These are phyloP conservation scores for Spergularia bocconei DNA, from an alignment of 148 eudicot genomes.

Conservation along the genomic window DNA sequence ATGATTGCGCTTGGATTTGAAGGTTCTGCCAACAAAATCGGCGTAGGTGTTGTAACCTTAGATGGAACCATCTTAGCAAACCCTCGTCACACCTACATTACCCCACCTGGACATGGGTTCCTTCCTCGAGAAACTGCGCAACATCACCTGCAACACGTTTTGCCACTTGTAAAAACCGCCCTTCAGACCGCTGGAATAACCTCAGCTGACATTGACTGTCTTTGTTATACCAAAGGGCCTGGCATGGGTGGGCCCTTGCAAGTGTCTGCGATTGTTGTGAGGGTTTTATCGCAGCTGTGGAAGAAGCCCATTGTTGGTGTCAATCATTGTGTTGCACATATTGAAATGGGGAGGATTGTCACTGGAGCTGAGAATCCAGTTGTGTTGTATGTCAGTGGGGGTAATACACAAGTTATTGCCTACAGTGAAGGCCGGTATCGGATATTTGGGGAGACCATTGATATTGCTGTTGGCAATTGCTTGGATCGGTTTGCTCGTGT, in stretches of 20 bases:
- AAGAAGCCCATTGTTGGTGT: slow-evolving; percentile 88
- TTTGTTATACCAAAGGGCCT: slow-evolving; percentile 96
- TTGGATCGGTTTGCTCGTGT: slow-evolving; percentile 94
- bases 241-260: slow-evolving; percentile 96
- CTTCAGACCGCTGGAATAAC: slow-evolving; percentile 57
- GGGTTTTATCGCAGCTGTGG: slow-evolving; percentile 87
- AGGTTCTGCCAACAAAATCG: slow-evolving; percentile 95
- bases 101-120: slow-evolving; percentile 95
- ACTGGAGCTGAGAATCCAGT: slow-evolving; percentile 94
- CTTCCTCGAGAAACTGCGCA: slow-evolving; percentile 94
- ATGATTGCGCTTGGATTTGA: slow-evolving; percentile 90
- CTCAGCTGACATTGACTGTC: slow-evolving; percentile 64
- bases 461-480: slow-evolving; percentile 96
- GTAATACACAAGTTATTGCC: slow-evolving; percentile 94
- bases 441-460: slow-evolving; percentile 97
- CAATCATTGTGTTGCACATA: slow-evolving; percentile 95
- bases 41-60: slow-evolving; percentile 77
- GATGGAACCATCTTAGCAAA: slow-evolving; percentile 85
- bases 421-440: slow-evolving; percentile 91
- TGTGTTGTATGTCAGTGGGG: slow-evolving; percentile 92
- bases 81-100: slow-evolving; percentile 88
- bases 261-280: slow-evolving; percentile 76
- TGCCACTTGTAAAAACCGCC: slow-evolving; percentile 71
- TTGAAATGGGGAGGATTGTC: slow-evolving; percentile 94
- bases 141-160: slow-evolving; percentile 75